A percentile compares a stretch with the other conserved stretches of the same genome.
phyloP scores from a whole-genome alignment of 306 rosid species.

The Hippophae rhamnoides region DNA sequence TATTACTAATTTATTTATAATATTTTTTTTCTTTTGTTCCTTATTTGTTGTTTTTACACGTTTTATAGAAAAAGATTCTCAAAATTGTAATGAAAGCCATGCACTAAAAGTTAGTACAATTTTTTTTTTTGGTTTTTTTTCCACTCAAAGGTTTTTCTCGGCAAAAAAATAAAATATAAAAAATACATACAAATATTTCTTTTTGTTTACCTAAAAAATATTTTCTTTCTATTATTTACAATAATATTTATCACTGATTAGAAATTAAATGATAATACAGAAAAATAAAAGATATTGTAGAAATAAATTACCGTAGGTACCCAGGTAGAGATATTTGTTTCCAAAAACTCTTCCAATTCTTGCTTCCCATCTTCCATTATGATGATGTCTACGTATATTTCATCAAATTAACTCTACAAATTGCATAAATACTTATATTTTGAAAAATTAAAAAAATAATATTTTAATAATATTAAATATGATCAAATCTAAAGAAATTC shows the following conservation, averaged over 20 bases:
- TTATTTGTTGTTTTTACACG: background rate
- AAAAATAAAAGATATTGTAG: too few relatives aligned
- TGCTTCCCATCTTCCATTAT: conserved; percentile 55
- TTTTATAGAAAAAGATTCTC: background rate
- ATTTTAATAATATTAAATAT: too few relatives aligned
- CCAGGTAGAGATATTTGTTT: conserved; percentile 46
- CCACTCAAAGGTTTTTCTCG: background rate
- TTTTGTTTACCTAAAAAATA: too few relatives aligned
- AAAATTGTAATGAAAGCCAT: conserved; percentile 1
- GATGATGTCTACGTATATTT: conserved; percentile 33
- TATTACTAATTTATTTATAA: too few relatives aligned
- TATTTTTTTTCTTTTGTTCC: background rate
- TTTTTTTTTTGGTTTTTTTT: background rate
- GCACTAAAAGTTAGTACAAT: conserved; percentile 9
- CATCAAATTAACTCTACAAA: background rate
- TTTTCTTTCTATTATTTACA: too few relatives aligned
- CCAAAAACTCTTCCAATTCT: conserved; percentile 42
- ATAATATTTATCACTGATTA: too few relatives aligned
- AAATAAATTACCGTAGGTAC: conserved; percentile 34
- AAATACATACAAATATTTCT: too few relatives aligned
- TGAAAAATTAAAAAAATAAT: too few relatives aligned
- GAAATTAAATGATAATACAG: too few relatives aligned
- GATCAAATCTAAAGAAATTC: too few relatives aligned
- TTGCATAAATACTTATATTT: too few relatives aligned
- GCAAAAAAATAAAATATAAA: too few relatives aligned